Evolutionary conservation across 139 green algal genomes (phyloP).

Genomic region (Chlamydomonas sp.): DNA sequence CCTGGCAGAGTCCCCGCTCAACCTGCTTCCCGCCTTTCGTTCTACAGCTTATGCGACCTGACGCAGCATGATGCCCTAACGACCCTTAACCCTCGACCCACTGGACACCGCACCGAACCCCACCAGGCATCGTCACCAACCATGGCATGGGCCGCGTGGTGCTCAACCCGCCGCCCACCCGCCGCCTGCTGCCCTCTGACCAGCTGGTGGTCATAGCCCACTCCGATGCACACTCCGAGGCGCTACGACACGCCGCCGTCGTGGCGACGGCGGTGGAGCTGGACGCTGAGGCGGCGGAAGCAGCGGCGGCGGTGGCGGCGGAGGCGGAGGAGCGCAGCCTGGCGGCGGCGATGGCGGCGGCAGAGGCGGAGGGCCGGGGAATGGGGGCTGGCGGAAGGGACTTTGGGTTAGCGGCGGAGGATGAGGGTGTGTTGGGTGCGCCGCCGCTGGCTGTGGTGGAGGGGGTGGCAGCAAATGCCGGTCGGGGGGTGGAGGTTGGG

Average conservation of each 20-base stretch:
- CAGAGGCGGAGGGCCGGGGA: neutral
- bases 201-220: conserved; percentile 21
- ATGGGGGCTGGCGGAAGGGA: neutral
- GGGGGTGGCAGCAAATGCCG: too few relatives aligned
- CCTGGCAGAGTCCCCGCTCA: too few relatives aligned
- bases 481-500: too few relatives aligned
- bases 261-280: neutral
- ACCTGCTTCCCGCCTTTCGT: too few relatives aligned
- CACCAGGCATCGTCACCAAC: neutral
- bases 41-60: too few relatives aligned
- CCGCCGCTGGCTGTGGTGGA: too few relatives aligned
- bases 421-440: too few relatives aligned
- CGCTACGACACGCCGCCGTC: neutral
- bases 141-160: neutral
- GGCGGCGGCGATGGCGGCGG: neutral
- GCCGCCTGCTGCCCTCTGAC: neutral
- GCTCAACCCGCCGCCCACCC: conserved; percentile 20
- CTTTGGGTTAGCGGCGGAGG: neutral
- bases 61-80: too few relatives aligned
- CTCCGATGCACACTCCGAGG: neutral
- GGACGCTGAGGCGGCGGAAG: neutral
- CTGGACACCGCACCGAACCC: too few relatives aligned
- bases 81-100: too few relatives aligned
- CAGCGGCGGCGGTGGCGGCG: too few relatives aligned
- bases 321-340: too few relatives aligned